A percentile compares a stretch with the other conserved stretches of the same genome.
These are phyloP conservation scores for Globisporangium takayamanum DNA, from an alignment of 352 stramenopile genomes.

Conservation along the genomic window DNA sequence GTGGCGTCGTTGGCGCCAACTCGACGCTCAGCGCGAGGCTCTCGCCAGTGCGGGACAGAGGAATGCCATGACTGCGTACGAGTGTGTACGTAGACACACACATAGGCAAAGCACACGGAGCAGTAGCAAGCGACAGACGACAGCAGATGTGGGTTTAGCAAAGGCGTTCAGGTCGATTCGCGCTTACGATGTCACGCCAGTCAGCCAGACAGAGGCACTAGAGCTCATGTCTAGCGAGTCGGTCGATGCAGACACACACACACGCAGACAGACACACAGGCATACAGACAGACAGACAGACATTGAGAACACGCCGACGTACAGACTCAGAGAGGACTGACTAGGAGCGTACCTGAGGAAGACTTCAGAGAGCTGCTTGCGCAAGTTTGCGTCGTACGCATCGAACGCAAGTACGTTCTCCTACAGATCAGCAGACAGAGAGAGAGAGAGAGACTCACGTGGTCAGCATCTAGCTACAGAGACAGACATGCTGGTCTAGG, in stretches of 20 bases:
- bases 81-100: slow-evolving; percentile 10
- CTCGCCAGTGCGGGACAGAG: slow-evolving; percentile 31
- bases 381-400: slow-evolving; percentile 68
- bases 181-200: neutral
- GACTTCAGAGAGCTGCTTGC: slow-evolving; percentile 66
- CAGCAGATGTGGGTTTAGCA: neutral
- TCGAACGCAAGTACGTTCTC: slow-evolving; percentile 96
- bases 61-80: slow-evolving; percentile 50
- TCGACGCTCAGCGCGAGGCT: slow-evolving; percentile 29
- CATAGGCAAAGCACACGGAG: neutral
- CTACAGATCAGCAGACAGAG: slow-evolving; percentile 22
- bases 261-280: slow-evolving; percentile 9
- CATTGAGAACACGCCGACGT: neutral
- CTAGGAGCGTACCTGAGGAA: slow-evolving; percentile 57
- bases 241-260: slow-evolving; percentile 8
- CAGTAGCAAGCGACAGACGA: neutral
- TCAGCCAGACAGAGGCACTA: slow-evolving; percentile 3
- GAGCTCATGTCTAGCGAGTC: slow-evolving; percentile 8
- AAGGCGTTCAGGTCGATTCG: neutral
- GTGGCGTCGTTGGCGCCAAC: slow-evolving; percentile 27
- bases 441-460: too few species aligned
- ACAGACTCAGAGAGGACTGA: neutral
- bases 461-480: too few species aligned
- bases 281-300: slow-evolving; percentile 4
- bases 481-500: too few species aligned